A percentile compares a stretch with the other conserved stretches of the same genome.
Evolutionary conservation across 2,329 filamentous ascomycete genomes (phyloP).

Genomic region (Anisogramma anomala): DNA sequence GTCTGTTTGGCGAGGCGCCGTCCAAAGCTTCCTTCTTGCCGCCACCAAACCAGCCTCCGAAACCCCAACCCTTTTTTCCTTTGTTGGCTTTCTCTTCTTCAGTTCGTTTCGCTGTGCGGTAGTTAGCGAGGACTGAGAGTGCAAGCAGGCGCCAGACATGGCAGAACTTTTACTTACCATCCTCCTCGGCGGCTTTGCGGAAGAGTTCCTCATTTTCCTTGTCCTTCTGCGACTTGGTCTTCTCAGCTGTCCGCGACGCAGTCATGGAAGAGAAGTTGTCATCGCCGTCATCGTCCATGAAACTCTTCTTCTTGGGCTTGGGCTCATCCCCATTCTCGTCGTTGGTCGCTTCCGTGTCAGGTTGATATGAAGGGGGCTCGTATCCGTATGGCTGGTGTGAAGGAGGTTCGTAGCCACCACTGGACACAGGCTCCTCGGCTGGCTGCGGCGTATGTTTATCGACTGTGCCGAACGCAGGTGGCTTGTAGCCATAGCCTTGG

Average conservation of each 20-base stretch:
- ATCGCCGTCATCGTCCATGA: slow-evolving; percentile 75
- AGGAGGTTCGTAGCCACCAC: slow-evolving; percentile 47
- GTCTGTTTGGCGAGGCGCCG: slow-evolving; percentile 38
- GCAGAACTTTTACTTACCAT: slow-evolving; percentile 38
- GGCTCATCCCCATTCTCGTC: slow-evolving; percentile 39
- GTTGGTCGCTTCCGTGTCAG: slow-evolving; percentile 31
- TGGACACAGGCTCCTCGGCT: slow-evolving; percentile 21
- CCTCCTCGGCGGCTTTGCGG: slow-evolving; percentile 68
- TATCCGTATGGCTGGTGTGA: slow-evolving; percentile 49
- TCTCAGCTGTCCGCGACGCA: slow-evolving; percentile 36
- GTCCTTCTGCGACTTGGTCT: slow-evolving; percentile 58
- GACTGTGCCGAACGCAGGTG: no score
- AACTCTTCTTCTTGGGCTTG: slow-evolving; percentile 61
- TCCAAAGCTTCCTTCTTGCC: slow-evolving; percentile 51
- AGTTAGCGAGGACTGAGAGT: slow-evolving; percentile 5
- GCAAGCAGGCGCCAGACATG: slow-evolving; percentile 2
- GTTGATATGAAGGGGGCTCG: slow-evolving; percentile 44
- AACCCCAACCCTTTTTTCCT: slow-evolving; percentile 63
- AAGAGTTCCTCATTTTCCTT: slow-evolving; percentile 77
- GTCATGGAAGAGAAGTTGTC: slow-evolving; percentile 47
- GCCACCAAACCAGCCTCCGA: slow-evolving; percentile 75
- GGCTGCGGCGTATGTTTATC: slow-evolving; percentile 13
- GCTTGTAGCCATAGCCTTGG: slow-evolving; percentile 41
- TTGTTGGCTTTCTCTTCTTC: slow-evolving; percentile 38
- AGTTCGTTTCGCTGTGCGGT: slow-evolving; percentile 46